phyloP scores from a whole-genome alignment of 371 early-diverging fungal species.

The Mucor piriformis region DNA sequence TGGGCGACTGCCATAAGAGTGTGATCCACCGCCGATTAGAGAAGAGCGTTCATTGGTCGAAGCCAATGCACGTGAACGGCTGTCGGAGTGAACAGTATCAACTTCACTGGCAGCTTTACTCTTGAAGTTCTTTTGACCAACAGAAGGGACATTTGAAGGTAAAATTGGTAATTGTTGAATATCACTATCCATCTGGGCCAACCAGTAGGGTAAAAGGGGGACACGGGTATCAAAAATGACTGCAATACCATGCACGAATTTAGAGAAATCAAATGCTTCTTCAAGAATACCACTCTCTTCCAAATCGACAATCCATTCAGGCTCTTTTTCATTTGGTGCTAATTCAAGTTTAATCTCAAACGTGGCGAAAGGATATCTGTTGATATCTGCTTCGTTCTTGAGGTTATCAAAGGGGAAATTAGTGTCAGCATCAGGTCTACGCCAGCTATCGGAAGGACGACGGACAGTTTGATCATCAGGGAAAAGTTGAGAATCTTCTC shows the following conservation, averaged over 20 bases:
- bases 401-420: constrained; percentile 83
- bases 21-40: constrained; percentile 14
- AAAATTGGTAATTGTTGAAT: constrained; percentile 55
- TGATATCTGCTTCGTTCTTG: constrained; percentile 82
- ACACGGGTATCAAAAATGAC: constrained; percentile 90
- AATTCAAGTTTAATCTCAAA: constrained; percentile 98
- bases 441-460: constrained; percentile 87
- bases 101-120: constrained; percentile 21
- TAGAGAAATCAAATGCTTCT: constrained; percentile 98
- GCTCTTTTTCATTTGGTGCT: constrained; percentile 83
- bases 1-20: constrained; percentile 12
- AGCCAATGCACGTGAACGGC: constrained; percentile 9
- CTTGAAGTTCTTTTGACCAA: constrained; percentile 7
- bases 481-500: constrained; percentile 84
- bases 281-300: constrained; percentile 91
- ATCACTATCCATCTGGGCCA: constrained; percentile 93
- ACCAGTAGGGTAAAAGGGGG: constrained; percentile 90
- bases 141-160: constrained; percentile 25
- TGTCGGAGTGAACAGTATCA: constrained; percentile 9
- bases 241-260: constrained; percentile 98
- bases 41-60: constrained; percentile 35
- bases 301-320: constrained; percentile 95
- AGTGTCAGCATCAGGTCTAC: constrained; percentile 87
- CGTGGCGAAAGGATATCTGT: constrained; percentile 96
- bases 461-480: constrained; percentile 58